Evolutionary conservation across 768 basidiomycete genomes (phyloP).

Genomic region (Trichaptum fuscoviolaceum): DNA sequence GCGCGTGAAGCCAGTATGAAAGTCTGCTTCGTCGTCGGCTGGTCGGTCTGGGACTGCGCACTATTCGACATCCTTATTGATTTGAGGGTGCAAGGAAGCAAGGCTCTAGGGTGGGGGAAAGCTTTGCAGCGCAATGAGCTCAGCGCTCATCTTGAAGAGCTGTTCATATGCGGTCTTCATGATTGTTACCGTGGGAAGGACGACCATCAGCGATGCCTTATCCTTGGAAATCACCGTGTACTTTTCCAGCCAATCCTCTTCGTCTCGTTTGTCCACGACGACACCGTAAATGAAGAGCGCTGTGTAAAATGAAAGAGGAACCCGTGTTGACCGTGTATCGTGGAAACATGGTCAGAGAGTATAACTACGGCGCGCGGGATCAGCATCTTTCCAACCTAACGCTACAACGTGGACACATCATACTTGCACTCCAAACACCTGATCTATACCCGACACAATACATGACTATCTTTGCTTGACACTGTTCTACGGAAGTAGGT

Average conservation of each 20-base stretch:
- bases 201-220: background rate
- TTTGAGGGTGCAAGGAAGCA: background rate
- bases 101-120: background rate
- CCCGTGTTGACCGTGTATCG: background rate
- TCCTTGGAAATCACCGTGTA: background rate
- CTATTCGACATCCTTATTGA: background rate
- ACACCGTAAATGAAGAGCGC: background rate
- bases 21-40: slow-evolving; percentile 27
- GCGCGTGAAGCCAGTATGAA: slow-evolving; percentile 81
- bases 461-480: no score
- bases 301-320: background rate
- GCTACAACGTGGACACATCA: no score
- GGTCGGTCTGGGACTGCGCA: background rate
- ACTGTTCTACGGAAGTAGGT: no score
- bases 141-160: background rate
- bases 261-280: background rate
- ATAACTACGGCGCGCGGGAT: no score
- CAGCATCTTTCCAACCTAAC: no score
- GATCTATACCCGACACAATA: no score
- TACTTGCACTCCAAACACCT: no score
- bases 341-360: background rate
- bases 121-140: background rate
- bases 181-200: background rate
- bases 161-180: background rate
- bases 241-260: background rate